Evolutionary conservation across 2,329 filamentous ascomycete genomes (phyloP), one percentile per base, ranked within the genome.

Genomic region (Dendrostoma leiphaemia): DNA sequence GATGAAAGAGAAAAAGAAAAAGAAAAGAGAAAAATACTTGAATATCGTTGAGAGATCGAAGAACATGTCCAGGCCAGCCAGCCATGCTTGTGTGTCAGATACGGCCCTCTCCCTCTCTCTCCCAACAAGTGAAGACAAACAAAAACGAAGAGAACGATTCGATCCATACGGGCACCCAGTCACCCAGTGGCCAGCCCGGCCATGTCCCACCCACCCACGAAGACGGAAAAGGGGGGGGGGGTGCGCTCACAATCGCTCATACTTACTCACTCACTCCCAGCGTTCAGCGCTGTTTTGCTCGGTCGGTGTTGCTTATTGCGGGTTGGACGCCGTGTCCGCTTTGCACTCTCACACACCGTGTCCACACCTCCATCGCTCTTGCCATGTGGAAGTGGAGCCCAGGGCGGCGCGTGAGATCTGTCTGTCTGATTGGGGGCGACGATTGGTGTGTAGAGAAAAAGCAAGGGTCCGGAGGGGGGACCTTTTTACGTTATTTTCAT

Each of bases 371-470:
- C 48, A 44, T 34, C 48, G n/a, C 44, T 31, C 7, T 34, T 44
- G 48, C 48, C 48, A 51, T 51, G 48, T 51, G 48, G 48, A 38
- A 35, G 13, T 29, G 40, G 28, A 19, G 26, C 28, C 13, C 26
- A 34, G 17, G 26, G 26, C 15, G 35, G 28, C 9, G 26, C 13
- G 17, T 29, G 35, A 41, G 47, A 47, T 47, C 15, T 37, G 29
- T 13, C 8, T 32, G 8, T 32, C 29, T 26, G 45, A n/a, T 31
- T 15, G 24, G 19, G 3, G 9, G 15, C n/a, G 34, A 32, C 17
- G 19, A 29, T 32, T 46, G 44, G 44, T 46, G 44, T 32, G 44
- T 34, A 46, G 29, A 43, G 24, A 10, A 45, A 13, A 31, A 34
- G 10, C n/a, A n/a, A 46, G 12, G 12, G 29, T 31, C 44, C n/a